phyloP scores from a whole-genome alignment of 1,284 basidiomycete species.

The Lentinula novae-zelandiae region DNA sequence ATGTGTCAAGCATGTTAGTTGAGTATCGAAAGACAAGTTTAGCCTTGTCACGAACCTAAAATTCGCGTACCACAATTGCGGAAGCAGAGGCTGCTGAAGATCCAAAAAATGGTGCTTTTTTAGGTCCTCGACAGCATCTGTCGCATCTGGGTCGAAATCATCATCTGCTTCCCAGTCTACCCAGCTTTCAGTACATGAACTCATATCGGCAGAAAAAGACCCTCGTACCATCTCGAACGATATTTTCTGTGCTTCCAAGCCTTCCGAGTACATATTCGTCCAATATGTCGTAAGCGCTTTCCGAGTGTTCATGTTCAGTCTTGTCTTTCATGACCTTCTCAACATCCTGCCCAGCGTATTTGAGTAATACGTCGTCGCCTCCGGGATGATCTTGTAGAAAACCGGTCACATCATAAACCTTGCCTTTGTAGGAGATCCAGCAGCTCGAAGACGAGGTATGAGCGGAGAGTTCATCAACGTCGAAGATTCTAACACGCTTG shows the following conservation, averaged over 20 bases:
- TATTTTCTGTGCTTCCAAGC: slow-evolving; percentile 71
- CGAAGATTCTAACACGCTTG: slow-evolving; percentile 69
- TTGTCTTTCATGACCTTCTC: slow-evolving; percentile 80
- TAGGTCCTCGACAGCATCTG: slow-evolving; percentile 75
- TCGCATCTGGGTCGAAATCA: slow-evolving; percentile 87
- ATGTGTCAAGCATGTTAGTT: background rate
- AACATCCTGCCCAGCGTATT: slow-evolving; percentile 84
- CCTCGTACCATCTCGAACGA: slow-evolving; percentile 69
- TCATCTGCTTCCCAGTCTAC: slow-evolving; percentile 85
- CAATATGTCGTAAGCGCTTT: slow-evolving; percentile 90
- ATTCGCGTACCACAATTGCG: slow-evolving; percentile 81
- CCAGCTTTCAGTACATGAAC: background rate
- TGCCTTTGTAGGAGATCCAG: slow-evolving; percentile 72
- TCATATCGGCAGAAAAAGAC: background rate
- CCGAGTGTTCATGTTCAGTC: slow-evolving; percentile 89
- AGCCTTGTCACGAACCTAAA: slow-evolving; percentile 52
- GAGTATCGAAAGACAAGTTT: background rate
- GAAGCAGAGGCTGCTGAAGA: slow-evolving; percentile 80
- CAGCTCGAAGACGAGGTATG: slow-evolving; percentile 60
- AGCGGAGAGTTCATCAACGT: slow-evolving; percentile 61
- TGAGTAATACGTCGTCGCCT: slow-evolving; percentile 79
- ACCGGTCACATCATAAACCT: slow-evolving; percentile 76
- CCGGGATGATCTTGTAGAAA: slow-evolving; percentile 84
- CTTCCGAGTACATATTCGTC: slow-evolving; percentile 84
- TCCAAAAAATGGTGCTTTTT: slow-evolving; percentile 93